Conservation (phyloP, 2,329 filamentous ascomycete genomes). For the Sphaceloma murrayae region DNA sequence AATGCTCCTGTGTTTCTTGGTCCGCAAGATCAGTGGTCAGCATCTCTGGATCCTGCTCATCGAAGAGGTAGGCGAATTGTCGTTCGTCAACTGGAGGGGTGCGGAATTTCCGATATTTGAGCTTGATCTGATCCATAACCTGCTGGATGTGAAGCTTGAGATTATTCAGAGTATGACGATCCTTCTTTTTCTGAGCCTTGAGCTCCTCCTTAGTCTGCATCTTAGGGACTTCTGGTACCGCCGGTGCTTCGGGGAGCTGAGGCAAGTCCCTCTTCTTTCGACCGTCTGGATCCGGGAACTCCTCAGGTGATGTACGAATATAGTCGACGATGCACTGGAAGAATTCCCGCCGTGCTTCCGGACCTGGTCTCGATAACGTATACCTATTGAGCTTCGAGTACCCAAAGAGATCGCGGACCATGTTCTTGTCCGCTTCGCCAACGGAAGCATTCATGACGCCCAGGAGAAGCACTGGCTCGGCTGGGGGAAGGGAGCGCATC, state of each 20-base stretch:
- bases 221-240: constrained; percentile 47
- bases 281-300: constrained; percentile 79
- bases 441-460: constrained; percentile 62
- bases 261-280: constrained; percentile 81
- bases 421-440: constrained; percentile 43
- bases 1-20: constrained; percentile 42
- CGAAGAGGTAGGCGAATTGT: constrained; percentile 71
- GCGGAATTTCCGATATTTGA: constrained; percentile 80
- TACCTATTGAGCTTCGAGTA: constrained; percentile 71
- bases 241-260: constrained; percentile 56
- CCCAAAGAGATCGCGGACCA: constrained; percentile 73
- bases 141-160: constrained; percentile 85
- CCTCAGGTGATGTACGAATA: constrained; percentile 65
- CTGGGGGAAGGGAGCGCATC: constrained; percentile 72
- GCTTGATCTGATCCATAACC: constrained; percentile 94
- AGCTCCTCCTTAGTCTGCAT: constrained; percentile 68
- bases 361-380: constrained; percentile 60
- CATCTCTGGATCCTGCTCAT: constrained; percentile 65
- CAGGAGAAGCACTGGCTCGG: constrained; percentile 78
- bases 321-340: constrained; percentile 67
- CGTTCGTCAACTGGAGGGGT: constrained; percentile 64
- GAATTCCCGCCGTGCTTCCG: constrained; percentile 59
- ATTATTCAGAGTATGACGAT: constrained; percentile 73
- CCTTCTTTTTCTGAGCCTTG: constrained; percentile 67
- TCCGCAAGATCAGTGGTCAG: constrained; percentile 51